Evolutionary conservation across 192 early-diverging fungal genomes (phyloP), one percentile per base, ranked within the genome.

Genomic region (Backusella parvicylindrica): DNA sequence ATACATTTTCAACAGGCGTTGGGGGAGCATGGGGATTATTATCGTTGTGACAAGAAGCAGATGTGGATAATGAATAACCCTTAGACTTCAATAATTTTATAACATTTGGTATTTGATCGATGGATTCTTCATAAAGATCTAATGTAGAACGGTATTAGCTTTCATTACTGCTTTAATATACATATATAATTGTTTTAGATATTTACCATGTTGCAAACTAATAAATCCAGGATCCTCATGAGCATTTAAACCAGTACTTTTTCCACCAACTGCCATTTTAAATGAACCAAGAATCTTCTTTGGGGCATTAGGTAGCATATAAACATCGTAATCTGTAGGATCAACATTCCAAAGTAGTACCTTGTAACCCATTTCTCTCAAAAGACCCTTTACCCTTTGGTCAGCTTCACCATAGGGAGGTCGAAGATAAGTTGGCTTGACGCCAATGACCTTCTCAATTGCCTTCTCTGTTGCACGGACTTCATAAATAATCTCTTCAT

Each of bases 341-440:
- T 81, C 79, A 9, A 76, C 79, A 23, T 83, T 79, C 81, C 77
- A 83, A 30, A 83, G 60, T 41, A 83, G 60, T 11, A 76, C 43
- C 18, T 74, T 76, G 43, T 79, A 83, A 1, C 78, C 81, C 81
- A 82, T 82, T 13, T 73, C 41, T 5, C 75, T 74, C 6, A 81
- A 69, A 7, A 92, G 78, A 40, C 71, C 79, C 18, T 88, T 82
- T 60, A 91, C 86, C 63, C 91, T 82, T 30, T 87, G 85, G 71
- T 92, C 91, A 8, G 87, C 87, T 66, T 77, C 71, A 41, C 87
- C 87, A 75, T 81, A 89, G 0, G 90, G 90, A 38, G 90, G 87
- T 53, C 91, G 82, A 68, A 91, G 84, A 78, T 89, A 91, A 1
- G 68, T 78, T 43, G 89, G 88, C 33, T 78, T 79, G 41, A 89